A percentile compares a stretch with the other conserved stretches of the same genome.
phyloP scores from a whole-genome alignment of 1,139 yeast species.

The Hyphopichia burtonii region DNA sequence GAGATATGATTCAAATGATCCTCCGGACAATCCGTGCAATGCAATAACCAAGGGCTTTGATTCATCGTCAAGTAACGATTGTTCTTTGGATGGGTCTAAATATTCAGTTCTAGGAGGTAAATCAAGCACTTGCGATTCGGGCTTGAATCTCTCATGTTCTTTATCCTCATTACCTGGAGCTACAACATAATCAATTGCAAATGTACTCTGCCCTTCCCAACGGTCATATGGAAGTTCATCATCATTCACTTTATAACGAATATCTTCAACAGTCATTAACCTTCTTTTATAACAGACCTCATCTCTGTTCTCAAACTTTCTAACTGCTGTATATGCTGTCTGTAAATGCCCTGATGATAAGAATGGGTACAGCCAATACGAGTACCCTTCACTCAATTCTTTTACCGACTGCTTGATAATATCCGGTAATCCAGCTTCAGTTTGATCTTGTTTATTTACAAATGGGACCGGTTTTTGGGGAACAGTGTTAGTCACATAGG shows the following conservation, averaged over 20 bases:
- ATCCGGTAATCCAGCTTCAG: slow-evolving; percentile 19
- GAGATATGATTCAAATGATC: slow-evolving; percentile 59
- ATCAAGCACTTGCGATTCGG: slow-evolving; percentile 32
- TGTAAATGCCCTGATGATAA: slow-evolving; percentile 45
- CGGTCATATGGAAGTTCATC: slow-evolving; percentile 37
- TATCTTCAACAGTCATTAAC: slow-evolving; percentile 32
- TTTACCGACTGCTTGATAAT: slow-evolving; percentile 29
- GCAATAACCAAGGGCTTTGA: slow-evolving; percentile 52
- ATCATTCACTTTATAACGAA: slow-evolving; percentile 26
- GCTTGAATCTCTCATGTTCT: slow-evolving; percentile 27
- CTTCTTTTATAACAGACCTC: slow-evolving; percentile 39
- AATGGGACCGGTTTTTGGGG: slow-evolving; percentile 3
- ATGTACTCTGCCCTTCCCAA: slow-evolving; percentile 42
- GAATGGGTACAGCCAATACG: slow-evolving; percentile 38
- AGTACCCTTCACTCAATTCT: slow-evolving; percentile 31
- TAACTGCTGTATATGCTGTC: slow-evolving; percentile 46
- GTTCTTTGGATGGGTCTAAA: slow-evolving; percentile 34
- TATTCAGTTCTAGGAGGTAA: slow-evolving; percentile 47
- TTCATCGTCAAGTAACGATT: slow-evolving; percentile 29
- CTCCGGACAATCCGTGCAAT: slow-evolving; percentile 63
- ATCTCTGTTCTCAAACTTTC: slow-evolving; percentile 35
- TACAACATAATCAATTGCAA: slow-evolving; percentile 43
- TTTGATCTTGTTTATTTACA: not conserved
- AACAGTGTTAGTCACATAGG: slow-evolving; percentile 1
- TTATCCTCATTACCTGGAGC: slow-evolving; percentile 12